A percentile compares a stretch with the other conserved stretches of the same genome.
These are phyloP conservation scores for Gnomoniopsis sp. DNA, from an alignment of 2,329 filamentous ascomycete species.

Conservation along the genomic window DNA sequence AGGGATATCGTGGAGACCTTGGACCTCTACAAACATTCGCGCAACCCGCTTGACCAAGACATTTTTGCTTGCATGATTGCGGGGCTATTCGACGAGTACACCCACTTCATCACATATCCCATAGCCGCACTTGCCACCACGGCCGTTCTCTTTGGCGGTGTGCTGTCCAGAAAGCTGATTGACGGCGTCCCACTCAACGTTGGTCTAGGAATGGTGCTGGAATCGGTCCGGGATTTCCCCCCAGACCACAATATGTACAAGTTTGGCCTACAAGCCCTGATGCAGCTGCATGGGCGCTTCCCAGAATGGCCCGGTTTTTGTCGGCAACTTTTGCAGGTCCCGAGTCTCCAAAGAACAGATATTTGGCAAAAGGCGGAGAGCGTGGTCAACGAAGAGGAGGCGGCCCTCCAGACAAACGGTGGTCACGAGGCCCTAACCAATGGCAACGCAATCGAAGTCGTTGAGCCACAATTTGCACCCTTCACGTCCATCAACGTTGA, in stretches of 20 bases:
- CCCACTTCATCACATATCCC: constrained; percentile 92
- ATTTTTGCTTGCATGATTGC: constrained; percentile 99
- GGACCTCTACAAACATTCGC: constrained; percentile 82
- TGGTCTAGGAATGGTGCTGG: constrained; percentile 95
- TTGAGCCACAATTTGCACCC: constrained; percentile 59
- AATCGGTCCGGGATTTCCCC: constrained; percentile 82
- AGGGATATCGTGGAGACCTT: constrained; percentile 81
- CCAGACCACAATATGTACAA: constrained; percentile 94
- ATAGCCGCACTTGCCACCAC: constrained; percentile 95
- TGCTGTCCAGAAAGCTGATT: constrained; percentile 90
- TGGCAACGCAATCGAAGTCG: constrained; percentile 56
- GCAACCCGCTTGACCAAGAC: constrained; percentile 81
- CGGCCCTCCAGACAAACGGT: constrained; percentile 53
- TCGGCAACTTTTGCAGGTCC: constrained; percentile 76
- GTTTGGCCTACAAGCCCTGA: constrained; percentile 90
- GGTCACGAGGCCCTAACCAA: constrained; percentile 60
- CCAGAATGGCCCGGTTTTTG: constrained; percentile 96
- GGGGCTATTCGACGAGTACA: constrained; percentile 94
- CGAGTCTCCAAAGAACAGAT: constrained; percentile 78
- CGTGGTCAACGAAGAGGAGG: constrained; percentile 66
- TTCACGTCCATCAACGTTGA: constrained; percentile 81
- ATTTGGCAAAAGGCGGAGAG: constrained; percentile 81
- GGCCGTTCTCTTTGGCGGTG: constrained; percentile 91
- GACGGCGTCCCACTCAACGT: constrained; percentile 88
- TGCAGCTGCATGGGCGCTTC: constrained; percentile 80